phyloP scores from a whole-genome alignment of 495 filamentous ascomycete genomes.

The Lophiotrema nucula region DNA sequence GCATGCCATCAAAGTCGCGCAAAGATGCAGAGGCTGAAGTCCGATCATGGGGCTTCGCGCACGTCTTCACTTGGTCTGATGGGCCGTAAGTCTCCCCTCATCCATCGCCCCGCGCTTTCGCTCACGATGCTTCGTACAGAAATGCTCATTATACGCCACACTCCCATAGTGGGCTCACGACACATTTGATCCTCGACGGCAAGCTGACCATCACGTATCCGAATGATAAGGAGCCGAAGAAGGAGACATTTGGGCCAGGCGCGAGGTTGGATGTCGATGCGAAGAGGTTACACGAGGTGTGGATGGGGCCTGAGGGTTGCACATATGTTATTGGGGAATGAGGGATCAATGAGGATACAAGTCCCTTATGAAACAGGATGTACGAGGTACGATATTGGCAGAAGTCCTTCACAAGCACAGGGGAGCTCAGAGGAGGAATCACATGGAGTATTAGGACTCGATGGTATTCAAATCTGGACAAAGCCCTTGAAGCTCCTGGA shows the following conservation, averaged over 20 bases:
- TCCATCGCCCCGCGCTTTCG: neutral
- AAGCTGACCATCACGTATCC: conserved; percentile 73
- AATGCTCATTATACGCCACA: conserved; percentile 77
- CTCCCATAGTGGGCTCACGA: conserved; percentile 66
- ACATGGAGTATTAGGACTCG: too few relatives aligned
- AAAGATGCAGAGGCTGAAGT: conserved; percentile 63
- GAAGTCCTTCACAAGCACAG: too few relatives aligned
- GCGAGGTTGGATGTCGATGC: conserved; percentile 76
- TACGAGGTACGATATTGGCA: too few relatives aligned
- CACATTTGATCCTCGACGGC: conserved; percentile 73
- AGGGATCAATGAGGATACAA: conserved; percentile 17
- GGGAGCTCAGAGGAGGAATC: too few relatives aligned
- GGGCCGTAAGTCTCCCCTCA: conserved; percentile 54
- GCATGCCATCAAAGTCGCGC: conserved; percentile 27
- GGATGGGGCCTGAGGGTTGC: conserved; percentile 75
- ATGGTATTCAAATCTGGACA: too few relatives aligned
- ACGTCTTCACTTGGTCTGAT: conserved; percentile 82
- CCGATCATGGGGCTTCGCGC: conserved; percentile 69
- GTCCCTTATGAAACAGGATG: too few relatives aligned
- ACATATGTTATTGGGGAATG: conserved; percentile 84
- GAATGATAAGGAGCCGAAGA: conserved; percentile 57
- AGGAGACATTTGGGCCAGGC: conserved; percentile 67
- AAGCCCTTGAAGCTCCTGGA: too few relatives aligned
- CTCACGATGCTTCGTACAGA: conserved; percentile 45
- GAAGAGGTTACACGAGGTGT: conserved; percentile 72